Evolutionary conservation across 257 asterid species (phyloP).

Genomic region (Jacaranda copaia): DNA sequence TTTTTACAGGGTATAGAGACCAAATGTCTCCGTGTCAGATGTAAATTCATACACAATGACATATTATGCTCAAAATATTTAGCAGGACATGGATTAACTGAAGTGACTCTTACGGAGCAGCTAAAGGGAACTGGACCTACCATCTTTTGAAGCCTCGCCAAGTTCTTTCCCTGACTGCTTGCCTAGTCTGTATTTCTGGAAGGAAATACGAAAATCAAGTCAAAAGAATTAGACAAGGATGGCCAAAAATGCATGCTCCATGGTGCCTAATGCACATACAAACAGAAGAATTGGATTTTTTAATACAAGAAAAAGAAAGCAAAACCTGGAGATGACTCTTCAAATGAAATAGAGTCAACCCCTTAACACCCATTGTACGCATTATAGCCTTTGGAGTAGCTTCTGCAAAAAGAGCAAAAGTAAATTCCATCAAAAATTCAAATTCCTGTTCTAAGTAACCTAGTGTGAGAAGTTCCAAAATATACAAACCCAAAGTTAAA

Average conservation of each 20-base stretch:
- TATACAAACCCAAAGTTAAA: not conserved
- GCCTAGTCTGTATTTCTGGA: slow-evolving; percentile 87
- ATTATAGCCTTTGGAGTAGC: slow-evolving; percentile 91
- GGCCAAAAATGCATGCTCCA: slow-evolving; percentile 20
- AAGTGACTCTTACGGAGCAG: slow-evolving; percentile 25
- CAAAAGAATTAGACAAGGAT: slow-evolving; percentile 19
- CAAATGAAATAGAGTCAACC: slow-evolving; percentile 84
- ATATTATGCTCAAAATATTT: slow-evolving; percentile 14
- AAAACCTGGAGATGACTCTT: slow-evolving; percentile 89
- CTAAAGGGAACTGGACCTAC: slow-evolving; percentile 53
- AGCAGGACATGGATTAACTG: not conserved
- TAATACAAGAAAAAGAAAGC: slow-evolving; percentile 31
- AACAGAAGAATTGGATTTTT: not conserved
- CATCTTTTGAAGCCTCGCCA: slow-evolving; percentile 76
- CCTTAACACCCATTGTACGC: slow-evolving; percentile 95
- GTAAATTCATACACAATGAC: slow-evolving; percentile 9
- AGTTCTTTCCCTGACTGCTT: slow-evolving; percentile 87
- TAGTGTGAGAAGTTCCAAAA: slow-evolving; percentile 25
- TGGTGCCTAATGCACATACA: slow-evolving; percentile 18
- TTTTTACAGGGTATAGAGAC: not conserved
- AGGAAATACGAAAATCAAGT: slow-evolving; percentile 36
- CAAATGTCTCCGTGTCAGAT: not conserved
- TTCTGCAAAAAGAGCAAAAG: slow-evolving; percentile 57
- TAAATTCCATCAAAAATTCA: slow-evolving; percentile 2
- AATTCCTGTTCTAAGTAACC: not conserved